A percentile compares a stretch with the other conserved stretches of the same genome.
Evolutionary conservation across 768 basidiomycete species (phyloP).

Genomic region (Harrya chromipes): DNA sequence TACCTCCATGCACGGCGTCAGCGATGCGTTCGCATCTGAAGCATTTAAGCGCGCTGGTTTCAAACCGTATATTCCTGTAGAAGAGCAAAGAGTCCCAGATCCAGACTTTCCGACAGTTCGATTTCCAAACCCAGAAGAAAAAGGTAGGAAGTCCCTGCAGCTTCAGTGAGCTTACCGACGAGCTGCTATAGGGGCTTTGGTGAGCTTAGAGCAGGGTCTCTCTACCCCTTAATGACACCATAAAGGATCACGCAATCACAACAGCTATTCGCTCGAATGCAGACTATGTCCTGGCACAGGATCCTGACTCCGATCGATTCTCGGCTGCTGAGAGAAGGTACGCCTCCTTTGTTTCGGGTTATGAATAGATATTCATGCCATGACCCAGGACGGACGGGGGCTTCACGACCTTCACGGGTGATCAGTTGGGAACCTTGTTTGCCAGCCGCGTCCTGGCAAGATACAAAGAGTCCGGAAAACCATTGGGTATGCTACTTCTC

Average conservation of each 20-base stretch:
- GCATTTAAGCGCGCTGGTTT: conserved; percentile 64
- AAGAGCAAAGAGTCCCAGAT: conserved; percentile 68
- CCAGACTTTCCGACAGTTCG: conserved; percentile 82
- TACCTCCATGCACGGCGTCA: conserved; percentile 90
- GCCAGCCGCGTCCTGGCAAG: conserved; percentile 43
- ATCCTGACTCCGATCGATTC: conserved; percentile 86
- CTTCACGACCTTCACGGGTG: conserved; percentile 79
- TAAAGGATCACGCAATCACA: conserved; percentile 68
- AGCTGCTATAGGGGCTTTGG: conserved; percentile 44
- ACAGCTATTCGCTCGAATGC: conserved; percentile 55
- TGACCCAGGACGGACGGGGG: conserved; percentile 36
- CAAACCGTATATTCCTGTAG: conserved; percentile 54
- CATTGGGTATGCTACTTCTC: conserved; percentile 34
- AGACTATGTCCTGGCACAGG: conserved; percentile 78
- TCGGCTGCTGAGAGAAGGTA: conserved; percentile 70
- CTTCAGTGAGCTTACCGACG: conserved; percentile 2
- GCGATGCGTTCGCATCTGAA: conserved; percentile 56
- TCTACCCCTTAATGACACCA: neutral
- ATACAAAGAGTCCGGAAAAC: conserved; percentile 45
- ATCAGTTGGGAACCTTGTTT: conserved; percentile 70
- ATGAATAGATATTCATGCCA: conserved; percentile 1
- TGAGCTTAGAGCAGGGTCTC: conserved; percentile 23
- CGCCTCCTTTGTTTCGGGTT: conserved; percentile 8
- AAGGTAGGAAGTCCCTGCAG: conserved; percentile 44
- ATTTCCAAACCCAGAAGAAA: conserved; percentile 91